Evolutionary conservation across 2,329 filamentous ascomycete genomes (phyloP), one percentile per base, ranked within the genome.

Genomic region (Calonectria honghensis): DNA sequence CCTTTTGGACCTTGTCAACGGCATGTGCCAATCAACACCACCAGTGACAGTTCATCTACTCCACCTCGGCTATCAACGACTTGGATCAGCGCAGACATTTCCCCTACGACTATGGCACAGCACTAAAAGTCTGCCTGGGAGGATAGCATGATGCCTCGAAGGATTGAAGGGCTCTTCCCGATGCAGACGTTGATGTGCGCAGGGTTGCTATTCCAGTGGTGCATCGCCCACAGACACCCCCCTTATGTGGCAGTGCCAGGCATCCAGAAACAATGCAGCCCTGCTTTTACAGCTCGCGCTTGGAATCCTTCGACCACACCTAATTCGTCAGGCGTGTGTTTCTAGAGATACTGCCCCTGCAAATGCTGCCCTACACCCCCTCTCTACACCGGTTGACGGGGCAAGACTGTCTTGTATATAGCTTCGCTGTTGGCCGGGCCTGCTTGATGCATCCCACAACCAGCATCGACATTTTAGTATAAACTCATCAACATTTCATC

Each of bases 211-310:
- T 63, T 63, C 57, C 16, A 41, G 57, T 41, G 57, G 35, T 63
- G 57, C 57, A 41, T 63, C 20, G 57, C 57, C 57, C 57, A 18
- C 35, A 24, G 9, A 37, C 14, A n/a, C 16, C 57, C 35, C 57
- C 57, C 61, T 50, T 41, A 3, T 65, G 61, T 65, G 61, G 61
- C 61, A 20, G 61, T 50, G 61, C 35, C 35, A 65, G 61, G 61
- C 61, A 65, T 14, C 61, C 41, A 35, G 41, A 32, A 48, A 41
- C 57, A 41, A 63, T 18, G 35, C 16, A 18, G 18, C 10, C 27
- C 27, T 18, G 61, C 24, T 32, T n/a, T 48, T 6, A 16, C 61
- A 65, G 18, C 27, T 65, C 29, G 39, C 61, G 37, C 61, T 27
- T 65, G n/a, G 35, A 5, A 65, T 65, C 61, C 61, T 65, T 65